phyloP scores from a whole-genome alignment of 2,329 filamentous ascomycete species.

The Trichoderma sp. region DNA sequence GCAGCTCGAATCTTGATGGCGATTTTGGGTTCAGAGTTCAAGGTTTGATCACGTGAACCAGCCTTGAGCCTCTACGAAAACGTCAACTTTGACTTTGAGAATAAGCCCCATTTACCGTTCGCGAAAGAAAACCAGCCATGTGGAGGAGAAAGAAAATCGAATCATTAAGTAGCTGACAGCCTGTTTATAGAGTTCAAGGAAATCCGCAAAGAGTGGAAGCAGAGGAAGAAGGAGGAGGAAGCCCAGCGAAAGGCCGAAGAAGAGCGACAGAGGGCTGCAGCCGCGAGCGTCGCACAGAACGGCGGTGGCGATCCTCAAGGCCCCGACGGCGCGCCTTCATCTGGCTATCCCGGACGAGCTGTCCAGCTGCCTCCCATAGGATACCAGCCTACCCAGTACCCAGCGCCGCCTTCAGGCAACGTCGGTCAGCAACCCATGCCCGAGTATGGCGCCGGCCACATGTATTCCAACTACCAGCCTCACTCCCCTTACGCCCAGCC shows the following conservation, averaged over 20 bases:
- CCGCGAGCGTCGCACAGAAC: constrained; percentile 58
- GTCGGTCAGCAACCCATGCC: constrained; percentile 55
- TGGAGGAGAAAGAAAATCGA: background rate
- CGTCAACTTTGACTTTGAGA: background rate
- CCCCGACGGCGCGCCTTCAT: constrained; percentile 47
- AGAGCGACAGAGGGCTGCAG: constrained; percentile 66
- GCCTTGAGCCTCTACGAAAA: background rate
- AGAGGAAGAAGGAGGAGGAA: constrained; percentile 98
- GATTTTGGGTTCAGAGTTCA: background rate
- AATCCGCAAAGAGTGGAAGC: constrained; percentile 98
- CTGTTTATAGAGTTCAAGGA: constrained; percentile 85
- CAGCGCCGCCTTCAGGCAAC: constrained; percentile 58
- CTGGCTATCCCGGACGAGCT: constrained; percentile 57
- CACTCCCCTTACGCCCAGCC: constrained; percentile 61
- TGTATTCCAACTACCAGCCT: constrained; percentile 60
- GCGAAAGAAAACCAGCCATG: background rate
- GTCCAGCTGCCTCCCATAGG: constrained; percentile 75
- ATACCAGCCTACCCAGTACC: constrained; percentile 69
- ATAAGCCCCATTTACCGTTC: background rate
- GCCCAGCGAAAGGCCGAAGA: constrained; percentile 86
- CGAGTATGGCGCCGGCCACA: constrained; percentile 57
- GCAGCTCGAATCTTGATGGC: background rate
- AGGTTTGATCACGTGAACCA: background rate
- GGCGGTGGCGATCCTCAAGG: constrained; percentile 51
- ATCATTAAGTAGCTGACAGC: background rate